phyloP scores from a whole-genome alignment of 139 green algal genomes.

The Coelastrella sp. region DNA sequence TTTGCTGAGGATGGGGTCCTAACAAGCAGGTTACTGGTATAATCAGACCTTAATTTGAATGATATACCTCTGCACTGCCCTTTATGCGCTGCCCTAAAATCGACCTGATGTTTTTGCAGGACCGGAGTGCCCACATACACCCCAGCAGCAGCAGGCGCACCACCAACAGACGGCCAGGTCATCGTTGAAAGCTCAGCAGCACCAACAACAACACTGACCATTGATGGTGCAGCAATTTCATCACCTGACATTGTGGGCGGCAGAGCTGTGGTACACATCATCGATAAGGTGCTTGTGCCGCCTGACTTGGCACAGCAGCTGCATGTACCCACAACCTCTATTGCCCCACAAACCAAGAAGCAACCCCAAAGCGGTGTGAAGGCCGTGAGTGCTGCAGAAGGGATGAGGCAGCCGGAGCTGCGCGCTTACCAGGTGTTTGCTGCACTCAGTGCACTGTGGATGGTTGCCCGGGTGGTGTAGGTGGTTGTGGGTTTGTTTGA shows the following conservation, averaged over 20 bases:
- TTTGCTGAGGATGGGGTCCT: no score
- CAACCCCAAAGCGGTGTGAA: no score
- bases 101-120: background rate
- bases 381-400: no score
- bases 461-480: no score
- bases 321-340: background rate
- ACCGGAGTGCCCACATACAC: background rate
- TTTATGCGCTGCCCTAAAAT: no score
- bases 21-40: no score
- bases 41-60: no score
- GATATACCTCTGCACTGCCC: no score
- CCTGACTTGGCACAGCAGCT: background rate
- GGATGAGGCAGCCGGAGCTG: no score
- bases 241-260: background rate
- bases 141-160: conserved; percentile 2
- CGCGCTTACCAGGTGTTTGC: no score
- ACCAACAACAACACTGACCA: background rate
- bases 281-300: conserved; percentile 12
- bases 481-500: no score
- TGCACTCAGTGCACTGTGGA: no score
- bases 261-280: conserved; percentile 23
- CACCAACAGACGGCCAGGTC: background rate
- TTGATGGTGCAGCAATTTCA: background rate
- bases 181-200: background rate
- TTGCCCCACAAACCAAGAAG: background rate